A percentile compares a stretch with the other conserved stretches of the same genome.
Evolutionary conservation across 345 rosid genomes (phyloP).

Genomic region (Reutealis trisperma): DNA sequence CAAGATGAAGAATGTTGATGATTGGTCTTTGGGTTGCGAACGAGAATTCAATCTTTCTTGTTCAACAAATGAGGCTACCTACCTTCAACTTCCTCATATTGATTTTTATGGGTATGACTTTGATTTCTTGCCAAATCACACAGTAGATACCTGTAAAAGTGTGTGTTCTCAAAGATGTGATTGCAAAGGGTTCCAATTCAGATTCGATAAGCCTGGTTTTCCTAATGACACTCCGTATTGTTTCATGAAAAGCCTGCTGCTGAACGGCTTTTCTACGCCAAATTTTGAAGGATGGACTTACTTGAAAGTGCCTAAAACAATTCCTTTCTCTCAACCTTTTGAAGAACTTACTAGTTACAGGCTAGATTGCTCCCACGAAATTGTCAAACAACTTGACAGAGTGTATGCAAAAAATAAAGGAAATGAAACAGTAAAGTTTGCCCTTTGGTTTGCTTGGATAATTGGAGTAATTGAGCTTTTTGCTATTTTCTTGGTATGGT

Average conservation of each 20-base stretch:
- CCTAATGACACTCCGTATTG: slow-evolving; percentile 11
- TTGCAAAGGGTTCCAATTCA: slow-evolving; percentile 17
- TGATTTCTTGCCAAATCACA: neutral
- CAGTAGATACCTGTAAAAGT: neutral
- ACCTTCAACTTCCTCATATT: neutral
- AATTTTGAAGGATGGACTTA: slow-evolving; percentile 2
- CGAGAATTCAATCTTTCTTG: slow-evolving; percentile 6
- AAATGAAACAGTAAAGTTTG: neutral
- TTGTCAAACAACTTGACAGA: neutral
- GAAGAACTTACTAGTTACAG: neutral
- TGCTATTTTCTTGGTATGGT: neutral
- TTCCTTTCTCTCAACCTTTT: neutral
- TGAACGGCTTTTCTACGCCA: neutral
- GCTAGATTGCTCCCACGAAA: neutral
- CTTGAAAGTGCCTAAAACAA: slow-evolving; percentile 3
- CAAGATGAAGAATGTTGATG: neutral
- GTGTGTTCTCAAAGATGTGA: neutral
- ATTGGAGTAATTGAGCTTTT: neutral
- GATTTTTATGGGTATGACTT: slow-evolving; percentile 18
- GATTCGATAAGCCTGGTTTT: neutral
- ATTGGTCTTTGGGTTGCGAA: slow-evolving; percentile 9
- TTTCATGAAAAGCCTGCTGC: neutral
- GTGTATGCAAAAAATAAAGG: neutral
- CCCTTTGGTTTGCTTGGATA: slow-evolving; percentile 3
- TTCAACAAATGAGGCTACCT: neutral